Conservation (phyloP, 306 rosid genomes). For the Benincasa hispida region DNA sequence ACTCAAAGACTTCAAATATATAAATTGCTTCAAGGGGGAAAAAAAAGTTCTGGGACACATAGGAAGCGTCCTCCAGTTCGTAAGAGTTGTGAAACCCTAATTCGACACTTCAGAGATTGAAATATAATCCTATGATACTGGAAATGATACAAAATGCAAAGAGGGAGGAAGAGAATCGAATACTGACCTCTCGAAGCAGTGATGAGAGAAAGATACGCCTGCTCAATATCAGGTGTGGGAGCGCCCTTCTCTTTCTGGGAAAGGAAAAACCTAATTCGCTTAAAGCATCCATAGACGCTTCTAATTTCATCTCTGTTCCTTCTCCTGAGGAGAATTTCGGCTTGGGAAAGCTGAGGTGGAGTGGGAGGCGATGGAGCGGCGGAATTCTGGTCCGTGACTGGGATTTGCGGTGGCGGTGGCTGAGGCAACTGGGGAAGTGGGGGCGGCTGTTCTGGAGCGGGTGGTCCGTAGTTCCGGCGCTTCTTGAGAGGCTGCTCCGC, state of each 20-base stretch:
- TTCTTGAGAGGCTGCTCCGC: constrained; percentile 59
- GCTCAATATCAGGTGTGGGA: constrained; percentile 32
- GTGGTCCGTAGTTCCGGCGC: constrained; percentile 38
- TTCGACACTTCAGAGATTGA: not conserved
- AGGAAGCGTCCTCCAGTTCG: not conserved
- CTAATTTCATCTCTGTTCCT: constrained; percentile 47
- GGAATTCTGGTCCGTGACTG: constrained; percentile 8
- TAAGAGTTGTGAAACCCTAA: not conserved
- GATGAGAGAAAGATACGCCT: constrained; percentile 43
- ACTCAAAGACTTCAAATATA: not conserved
- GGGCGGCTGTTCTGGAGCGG: constrained; percentile 14
- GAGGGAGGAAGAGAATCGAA: not conserved
- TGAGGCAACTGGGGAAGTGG: constrained; percentile 8
- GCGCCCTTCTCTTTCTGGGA: constrained; percentile 22
- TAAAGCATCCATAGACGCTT: constrained; percentile 38
- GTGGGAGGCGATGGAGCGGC: constrained; percentile 30
- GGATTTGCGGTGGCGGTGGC: constrained; percentile 24
- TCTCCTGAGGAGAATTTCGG: constrained; percentile 26
- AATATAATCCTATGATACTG: not conserved
- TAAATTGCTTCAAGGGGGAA: not conserved
- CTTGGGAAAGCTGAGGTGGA: constrained; percentile 32
- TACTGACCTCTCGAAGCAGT: constrained; percentile 41
- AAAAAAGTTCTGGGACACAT: not conserved
- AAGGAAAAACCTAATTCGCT: constrained; percentile 33
- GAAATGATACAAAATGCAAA: not conserved